Evolutionary conservation across 2,329 filamentous ascomycete species (phyloP), one percentile per base, ranked within the genome.

Genomic region (Ceratocystis destructans): DNA sequence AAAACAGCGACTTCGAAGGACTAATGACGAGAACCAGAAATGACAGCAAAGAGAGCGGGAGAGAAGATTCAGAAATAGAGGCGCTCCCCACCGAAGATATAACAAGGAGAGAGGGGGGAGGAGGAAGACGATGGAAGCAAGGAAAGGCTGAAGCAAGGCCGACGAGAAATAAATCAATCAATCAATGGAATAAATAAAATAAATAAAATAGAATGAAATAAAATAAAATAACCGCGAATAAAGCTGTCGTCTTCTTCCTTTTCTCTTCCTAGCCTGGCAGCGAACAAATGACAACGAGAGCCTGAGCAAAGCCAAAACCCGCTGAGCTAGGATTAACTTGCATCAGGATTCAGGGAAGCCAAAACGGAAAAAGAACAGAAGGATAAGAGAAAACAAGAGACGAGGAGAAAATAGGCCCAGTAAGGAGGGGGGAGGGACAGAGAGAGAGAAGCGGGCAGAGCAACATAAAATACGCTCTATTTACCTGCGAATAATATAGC

Each of bases 361-460:
- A 22, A 50, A 41, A 63, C 50, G 44, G 45, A 63, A 63, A 17
- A 50, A 46, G 22, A 63, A 37, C 20, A 64, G 45, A 64, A 64
- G 45, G 15, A 37, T 15, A 12, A 63, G 45, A 53, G 45, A 64
- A 64, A 53, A 64, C 48, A 37, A 41, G 45, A 53, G 45, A 64
- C n/a, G 53, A 59, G 53, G 37, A 59, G n/a, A 59, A 59, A 17
- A 53, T 5, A 25, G 53, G 28, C 53, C 53, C 33, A 59, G 33
- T 59, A 37, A 59, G 53, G 53, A 59, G 53, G 53, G 53, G 37
- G 53, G 53, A 15, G 53, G 33, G 53, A 59, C 53, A 55, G 15
- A 5, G 53, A 33, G 53, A 10, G 28, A 25, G 53, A 59, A 31
- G 33, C 6, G 2, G 25, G 33, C 17, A 17, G 10, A 17, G n/a